Conservation (phyloP, 2,329 filamentous ascomycete genomes). For the Pseudofabraea citricarpa region DNA sequence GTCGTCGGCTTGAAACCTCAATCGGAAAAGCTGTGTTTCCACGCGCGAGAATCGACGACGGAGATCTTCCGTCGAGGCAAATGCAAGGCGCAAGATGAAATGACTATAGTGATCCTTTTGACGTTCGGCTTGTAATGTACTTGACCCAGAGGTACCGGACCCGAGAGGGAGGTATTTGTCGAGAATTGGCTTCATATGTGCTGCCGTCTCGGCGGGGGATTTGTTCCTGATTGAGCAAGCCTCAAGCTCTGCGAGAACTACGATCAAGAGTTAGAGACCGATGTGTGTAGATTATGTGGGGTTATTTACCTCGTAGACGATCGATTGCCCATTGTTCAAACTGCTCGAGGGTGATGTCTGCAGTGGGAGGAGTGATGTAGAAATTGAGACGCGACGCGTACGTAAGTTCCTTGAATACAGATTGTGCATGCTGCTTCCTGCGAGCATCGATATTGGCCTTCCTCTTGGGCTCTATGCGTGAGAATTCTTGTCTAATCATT, state of each 20-base stretch:
- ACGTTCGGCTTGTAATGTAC: slow-evolving; percentile 63
- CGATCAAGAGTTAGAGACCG: slow-evolving; percentile 30
- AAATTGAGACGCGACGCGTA: slow-evolving; percentile 91
- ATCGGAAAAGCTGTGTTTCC: slow-evolving; percentile 83
- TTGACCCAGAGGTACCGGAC: slow-evolving; percentile 61
- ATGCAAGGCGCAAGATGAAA: slow-evolving; percentile 91
- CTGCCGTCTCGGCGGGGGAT: slow-evolving; percentile 71
- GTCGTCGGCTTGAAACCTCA: slow-evolving; percentile 77
- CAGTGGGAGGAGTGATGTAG: slow-evolving; percentile 81
- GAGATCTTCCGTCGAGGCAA: slow-evolving; percentile 85
- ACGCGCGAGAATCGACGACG: slow-evolving; percentile 80
- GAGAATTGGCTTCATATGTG: slow-evolving; percentile 80
- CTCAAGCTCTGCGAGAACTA: slow-evolving; percentile 84
- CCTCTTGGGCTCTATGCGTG: slow-evolving; percentile 53
- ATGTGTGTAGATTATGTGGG: slow-evolving; percentile 13
- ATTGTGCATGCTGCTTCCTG: slow-evolving; percentile 79
- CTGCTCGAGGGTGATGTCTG: slow-evolving; percentile 92
- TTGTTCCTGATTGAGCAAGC: slow-evolving; percentile 94
- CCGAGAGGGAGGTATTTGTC: slow-evolving; percentile 82
- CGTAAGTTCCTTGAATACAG: slow-evolving; percentile 69
- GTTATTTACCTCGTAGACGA: slow-evolving; percentile 64
- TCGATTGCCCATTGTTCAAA: slow-evolving; percentile 99
- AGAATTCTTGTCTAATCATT: slow-evolving; percentile 29
- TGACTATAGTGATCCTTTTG: slow-evolving; percentile 97
- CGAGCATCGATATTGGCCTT: slow-evolving; percentile 73